phyloP scores from a whole-genome alignment of 2,329 filamentous ascomycete species.

The Raffaelea arxii region DNA sequence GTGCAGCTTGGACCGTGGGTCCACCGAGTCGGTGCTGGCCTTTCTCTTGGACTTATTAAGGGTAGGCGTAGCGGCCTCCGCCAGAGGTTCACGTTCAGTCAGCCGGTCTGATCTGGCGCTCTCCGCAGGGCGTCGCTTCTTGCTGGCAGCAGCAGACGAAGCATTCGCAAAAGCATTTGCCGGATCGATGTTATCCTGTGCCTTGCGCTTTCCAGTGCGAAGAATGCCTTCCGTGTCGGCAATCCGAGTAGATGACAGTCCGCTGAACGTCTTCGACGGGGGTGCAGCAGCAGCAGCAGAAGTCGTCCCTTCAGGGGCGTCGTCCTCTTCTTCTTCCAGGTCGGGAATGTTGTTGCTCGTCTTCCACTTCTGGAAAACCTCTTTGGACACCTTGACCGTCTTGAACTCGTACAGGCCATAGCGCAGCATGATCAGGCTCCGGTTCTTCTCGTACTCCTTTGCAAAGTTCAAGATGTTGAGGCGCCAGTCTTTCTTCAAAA shows the following conservation, averaged over 20 bases:
- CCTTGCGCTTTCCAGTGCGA: slow-evolving; percentile 42
- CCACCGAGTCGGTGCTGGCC: slow-evolving; percentile 35
- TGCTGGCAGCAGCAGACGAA: slow-evolving; percentile 28
- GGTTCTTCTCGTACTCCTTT: slow-evolving; percentile 55
- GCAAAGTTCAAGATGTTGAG: slow-evolving; percentile 53
- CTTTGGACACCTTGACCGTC: slow-evolving; percentile 48
- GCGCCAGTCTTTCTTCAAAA: slow-evolving; percentile 52
- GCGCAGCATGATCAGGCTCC: slow-evolving; percentile 49
- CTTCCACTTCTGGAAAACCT: slow-evolving; percentile 49
- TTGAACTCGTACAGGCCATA: slow-evolving; percentile 56
- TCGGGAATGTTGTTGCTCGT: slow-evolving; percentile 44
- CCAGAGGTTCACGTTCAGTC: slow-evolving; percentile 27
- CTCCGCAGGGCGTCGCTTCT: slow-evolving; percentile 32
- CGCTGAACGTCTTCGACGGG: slow-evolving; percentile 12
- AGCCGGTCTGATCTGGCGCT: background rate
- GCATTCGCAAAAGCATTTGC: slow-evolving; percentile 24
- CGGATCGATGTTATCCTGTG: slow-evolving; percentile 36
- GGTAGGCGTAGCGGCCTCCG: slow-evolving; percentile 23
- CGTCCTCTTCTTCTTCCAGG: slow-evolving; percentile 30
- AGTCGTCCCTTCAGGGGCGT: background rate
- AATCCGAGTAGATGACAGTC: slow-evolving; percentile 18
- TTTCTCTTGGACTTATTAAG: slow-evolving; percentile 43
- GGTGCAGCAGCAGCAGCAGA: too few species aligned
- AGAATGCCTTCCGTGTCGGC: slow-evolving; percentile 24
- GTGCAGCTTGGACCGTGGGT: slow-evolving; percentile 39